These are phyloP conservation scores for Allomyces arbusculus DNA, from an alignment of 192 early-diverging fungal species.

Conservation along the genomic window DNA sequence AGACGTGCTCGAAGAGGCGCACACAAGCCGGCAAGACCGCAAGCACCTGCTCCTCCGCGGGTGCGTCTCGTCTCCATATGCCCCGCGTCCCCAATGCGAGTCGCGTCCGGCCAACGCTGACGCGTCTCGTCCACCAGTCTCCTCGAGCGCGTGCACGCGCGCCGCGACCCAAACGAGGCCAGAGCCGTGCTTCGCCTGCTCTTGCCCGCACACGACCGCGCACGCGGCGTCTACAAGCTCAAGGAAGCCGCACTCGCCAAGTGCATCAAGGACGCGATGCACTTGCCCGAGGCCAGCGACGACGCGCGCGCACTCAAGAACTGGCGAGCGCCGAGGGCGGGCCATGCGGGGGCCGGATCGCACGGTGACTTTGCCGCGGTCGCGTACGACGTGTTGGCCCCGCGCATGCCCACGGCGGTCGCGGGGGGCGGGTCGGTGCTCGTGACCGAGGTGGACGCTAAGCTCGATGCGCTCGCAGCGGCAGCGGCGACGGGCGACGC, in stretches of 20 bases:
- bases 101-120: too few species aligned
- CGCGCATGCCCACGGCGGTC: neutral
- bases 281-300: neutral
- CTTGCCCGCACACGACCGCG: neutral
- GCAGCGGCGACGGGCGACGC: neutral
- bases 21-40: too few species aligned
- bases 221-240: neutral
- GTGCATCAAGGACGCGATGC: neutral
- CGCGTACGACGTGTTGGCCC: neutral
- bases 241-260: neutral
- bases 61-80: too few species aligned
- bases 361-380: neutral
- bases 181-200: neutral
- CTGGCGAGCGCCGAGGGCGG: neutral
- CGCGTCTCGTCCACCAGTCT: too few species aligned
- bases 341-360: neutral
- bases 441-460: neutral
- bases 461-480: neutral
- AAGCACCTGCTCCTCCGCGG: too few species aligned
- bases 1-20: too few species aligned
- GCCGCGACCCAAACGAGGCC: neutral
- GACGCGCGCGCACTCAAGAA: neutral
- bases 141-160: neutral
- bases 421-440: neutral
- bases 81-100: too few species aligned